Evolutionary conservation across 441 rosid genomes (phyloP).

Genomic region (Arabidopsis hybrid): DNA sequence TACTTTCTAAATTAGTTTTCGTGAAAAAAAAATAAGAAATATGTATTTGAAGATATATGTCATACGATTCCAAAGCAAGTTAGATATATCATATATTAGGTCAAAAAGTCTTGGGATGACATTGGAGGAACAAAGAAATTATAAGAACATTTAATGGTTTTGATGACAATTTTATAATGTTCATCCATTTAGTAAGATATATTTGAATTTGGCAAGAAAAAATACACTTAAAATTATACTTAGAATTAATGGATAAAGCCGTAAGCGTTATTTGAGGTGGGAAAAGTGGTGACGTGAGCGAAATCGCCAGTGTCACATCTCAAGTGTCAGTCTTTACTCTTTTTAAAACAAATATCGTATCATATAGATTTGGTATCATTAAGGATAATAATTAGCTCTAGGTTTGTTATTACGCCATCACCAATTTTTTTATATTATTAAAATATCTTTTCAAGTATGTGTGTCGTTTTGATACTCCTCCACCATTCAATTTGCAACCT

Average conservation of each 20-base stretch:
- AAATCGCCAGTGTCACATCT: conserved; percentile 49
- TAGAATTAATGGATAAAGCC: conserved; percentile 28
- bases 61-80: no score
- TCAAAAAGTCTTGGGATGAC: background rate
- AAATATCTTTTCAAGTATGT: conserved; percentile 4
- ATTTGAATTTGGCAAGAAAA: background rate
- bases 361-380: conserved; percentile 50
- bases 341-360: conserved; percentile 32
- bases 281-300: conserved; percentile 44
- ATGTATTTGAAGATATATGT: no score
- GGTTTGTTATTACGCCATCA: conserved; percentile 36
- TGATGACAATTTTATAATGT: background rate
- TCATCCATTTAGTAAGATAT: background rate
- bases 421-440: conserved; percentile 9
- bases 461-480: conserved; percentile 33
- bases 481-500: conserved; percentile 18
- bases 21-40: no score
- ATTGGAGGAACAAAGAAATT: background rate
- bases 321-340: conserved; percentile 34
- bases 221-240: background rate
- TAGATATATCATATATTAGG: no score
- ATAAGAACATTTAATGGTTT: background rate
- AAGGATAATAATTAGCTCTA: conserved; percentile 46
- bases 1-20: background rate
- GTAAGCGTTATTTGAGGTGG: conserved; percentile 32